Percentiles rank a stretch among this genome's conserved stretches.
Evolutionary conservation across 495 filamentous ascomycete genomes (phyloP).

Genomic region (Penicillium bialowiezense): DNA sequence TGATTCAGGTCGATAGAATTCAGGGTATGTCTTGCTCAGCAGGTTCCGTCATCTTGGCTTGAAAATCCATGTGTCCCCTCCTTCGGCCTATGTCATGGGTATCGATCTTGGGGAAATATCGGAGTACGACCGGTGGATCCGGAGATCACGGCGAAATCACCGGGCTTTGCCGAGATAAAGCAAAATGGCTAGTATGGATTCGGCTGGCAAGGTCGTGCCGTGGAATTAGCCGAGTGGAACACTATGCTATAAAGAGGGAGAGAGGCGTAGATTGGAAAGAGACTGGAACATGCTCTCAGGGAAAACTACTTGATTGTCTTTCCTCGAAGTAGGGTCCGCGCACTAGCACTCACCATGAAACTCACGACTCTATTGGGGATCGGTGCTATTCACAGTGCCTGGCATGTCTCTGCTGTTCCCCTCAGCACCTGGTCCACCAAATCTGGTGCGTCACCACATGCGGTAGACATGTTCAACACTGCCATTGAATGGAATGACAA

Average conservation of each 20-base stretch:
- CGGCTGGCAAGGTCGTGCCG: background rate
- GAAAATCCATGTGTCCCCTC: too few relatives aligned
- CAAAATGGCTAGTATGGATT: background rate
- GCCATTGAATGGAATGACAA: conserved; percentile 22
- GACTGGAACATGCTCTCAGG: background rate
- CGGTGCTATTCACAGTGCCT: background rate
- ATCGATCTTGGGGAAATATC: too few relatives aligned
- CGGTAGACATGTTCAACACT: conserved; percentile 18
- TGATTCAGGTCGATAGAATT: too few relatives aligned
- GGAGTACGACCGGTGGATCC: background rate
- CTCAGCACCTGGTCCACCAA: background rate
- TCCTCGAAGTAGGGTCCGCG: too few relatives aligned
- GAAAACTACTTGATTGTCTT: too few relatives aligned
- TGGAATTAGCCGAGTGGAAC: background rate
- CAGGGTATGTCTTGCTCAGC: too few relatives aligned
- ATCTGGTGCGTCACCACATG: conserved; percentile 1
- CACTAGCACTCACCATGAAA: background rate
- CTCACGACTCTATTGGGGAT: background rate
- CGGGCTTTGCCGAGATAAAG: background rate
- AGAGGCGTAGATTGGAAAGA: background rate
- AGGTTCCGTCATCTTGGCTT: too few relatives aligned
- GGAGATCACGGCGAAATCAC: too few relatives aligned
- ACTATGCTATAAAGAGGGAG: background rate
- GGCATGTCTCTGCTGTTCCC: background rate
- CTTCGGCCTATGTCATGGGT: too few relatives aligned